Base-by-base conservation (phyloP, 192 early-diverging fungal species). In the Thamnidium elegans region DNA sequence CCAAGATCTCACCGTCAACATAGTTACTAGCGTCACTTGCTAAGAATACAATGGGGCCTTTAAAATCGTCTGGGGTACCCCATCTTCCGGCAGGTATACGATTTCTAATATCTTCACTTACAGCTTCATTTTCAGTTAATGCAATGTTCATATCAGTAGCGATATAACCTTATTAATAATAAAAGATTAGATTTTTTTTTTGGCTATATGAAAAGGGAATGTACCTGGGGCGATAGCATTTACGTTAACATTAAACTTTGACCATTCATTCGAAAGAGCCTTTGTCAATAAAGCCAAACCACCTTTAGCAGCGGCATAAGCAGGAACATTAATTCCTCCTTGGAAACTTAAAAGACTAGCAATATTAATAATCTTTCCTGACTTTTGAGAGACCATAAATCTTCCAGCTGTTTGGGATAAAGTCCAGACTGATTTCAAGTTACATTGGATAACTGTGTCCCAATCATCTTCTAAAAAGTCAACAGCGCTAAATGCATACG, bases 291-390 rank as follows among this genome's bases (percentile, higher is more conserved):
- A 30, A 7, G 54, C 63, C 20, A 70, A 32, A 34, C 62, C 69
- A 51, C 62, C 69, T 51, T 70, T 70, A 11, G 69, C 53, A 13
- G 60, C 50, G 4, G 69, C 69, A 65, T 70, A 70, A 44, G 69
- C 69, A 21, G 69, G 55, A 6, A 62, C 60, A 17, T 34, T 48
- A 10, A 70, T 53, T 20, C 69, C 69, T 10, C 69, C 69, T 30
- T 70, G 69, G 48, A 58, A 70, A 15, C 21, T 50, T 36, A 70
- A 43, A 0, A 70, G 55, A 53, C 53, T 58, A 10, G 69, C 69
- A 1, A 62, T 70, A 23, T 53, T 48, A 14, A 70, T 53, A 34
- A 70, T 70, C 45, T 70, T 70, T 17, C 69, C 69, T 1, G 44
- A 21, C 10, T 53, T 53, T n/a, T 58, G 30, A 10, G 34, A 20